Evolutionary conservation across 2,329 filamentous ascomycete genomes (phyloP).

Genomic region (Fusarium keratoplasticum): DNA sequence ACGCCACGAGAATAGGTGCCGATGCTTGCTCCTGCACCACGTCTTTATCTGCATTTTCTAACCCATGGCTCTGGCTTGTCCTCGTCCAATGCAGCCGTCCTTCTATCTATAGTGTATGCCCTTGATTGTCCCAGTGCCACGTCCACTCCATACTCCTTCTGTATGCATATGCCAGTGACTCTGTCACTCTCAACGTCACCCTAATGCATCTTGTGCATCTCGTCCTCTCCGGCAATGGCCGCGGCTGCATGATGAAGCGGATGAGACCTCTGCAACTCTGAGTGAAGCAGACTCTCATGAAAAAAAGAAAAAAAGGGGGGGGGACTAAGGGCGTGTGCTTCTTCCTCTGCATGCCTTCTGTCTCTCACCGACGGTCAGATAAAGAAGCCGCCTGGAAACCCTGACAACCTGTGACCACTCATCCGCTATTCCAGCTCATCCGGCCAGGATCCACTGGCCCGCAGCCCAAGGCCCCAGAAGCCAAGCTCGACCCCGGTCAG

Average conservation of each 20-base stretch:
- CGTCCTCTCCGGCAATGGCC: constrained; percentile 3
- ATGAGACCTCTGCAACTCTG: not conserved
- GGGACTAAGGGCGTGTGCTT: not conserved
- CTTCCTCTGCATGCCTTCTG: not conserved
- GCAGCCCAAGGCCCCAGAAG: constrained; percentile 13
- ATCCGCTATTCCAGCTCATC: constrained; percentile 26
- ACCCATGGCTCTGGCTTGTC: not conserved
- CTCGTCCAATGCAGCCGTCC: not conserved
- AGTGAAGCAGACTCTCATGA: not conserved
- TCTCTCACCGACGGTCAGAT: constrained; percentile 18
- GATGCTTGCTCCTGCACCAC: not conserved
- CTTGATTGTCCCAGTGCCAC: not conserved
- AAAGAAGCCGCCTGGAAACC: constrained; percentile 10
- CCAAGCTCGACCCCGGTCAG: constrained; percentile 19
- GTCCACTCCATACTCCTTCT: constrained; percentile 10
- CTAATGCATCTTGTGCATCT: constrained; percentile 29
- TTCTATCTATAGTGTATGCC: not conserved
- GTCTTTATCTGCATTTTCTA: constrained; percentile 14
- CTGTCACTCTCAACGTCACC: constrained; percentile 17
- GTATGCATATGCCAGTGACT: constrained; percentile 1
- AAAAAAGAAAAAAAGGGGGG: not conserved
- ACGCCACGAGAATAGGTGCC: constrained; percentile 12
- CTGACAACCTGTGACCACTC: constrained; percentile 5
- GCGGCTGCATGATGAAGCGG: not conserved
- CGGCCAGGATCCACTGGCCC: constrained; percentile 20